Percentiles rank a stretch among this genome's conserved stretches.
These are phyloP conservation scores for Epichloe coenophiala DNA, from an alignment of 2,329 filamentous ascomycete species.

Conservation along the genomic window DNA sequence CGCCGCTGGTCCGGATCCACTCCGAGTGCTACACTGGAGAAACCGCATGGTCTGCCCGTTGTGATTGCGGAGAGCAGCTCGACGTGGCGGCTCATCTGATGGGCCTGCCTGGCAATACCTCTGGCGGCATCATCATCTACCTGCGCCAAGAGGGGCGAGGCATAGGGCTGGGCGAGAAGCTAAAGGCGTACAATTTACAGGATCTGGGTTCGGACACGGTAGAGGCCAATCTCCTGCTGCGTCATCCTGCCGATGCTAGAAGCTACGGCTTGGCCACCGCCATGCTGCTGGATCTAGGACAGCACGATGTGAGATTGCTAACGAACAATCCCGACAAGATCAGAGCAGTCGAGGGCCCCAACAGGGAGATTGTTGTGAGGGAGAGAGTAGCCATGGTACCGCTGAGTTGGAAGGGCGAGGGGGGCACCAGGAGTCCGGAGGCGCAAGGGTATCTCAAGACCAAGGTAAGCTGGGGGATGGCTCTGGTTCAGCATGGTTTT, in stretches of 20 bases:
- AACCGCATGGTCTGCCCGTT: conserved; percentile 94
- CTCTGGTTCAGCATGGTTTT: background rate
- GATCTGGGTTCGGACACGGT: conserved; percentile 96
- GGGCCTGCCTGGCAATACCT: conserved; percentile 51
- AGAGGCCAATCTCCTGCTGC: conserved; percentile 79
- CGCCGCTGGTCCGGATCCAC: conserved; percentile 81
- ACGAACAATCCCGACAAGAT: conserved; percentile 99
- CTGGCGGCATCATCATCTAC: conserved; percentile 87
- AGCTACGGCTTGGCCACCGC: conserved; percentile 95
- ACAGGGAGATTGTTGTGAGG: conserved; percentile 74
- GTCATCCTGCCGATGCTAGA: conserved; percentile 86
- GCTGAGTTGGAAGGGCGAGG: conserved; percentile 78
- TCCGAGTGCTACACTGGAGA: conserved; percentile 98
- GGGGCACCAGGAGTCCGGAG: conserved; percentile 75
- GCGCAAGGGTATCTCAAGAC: conserved; percentile 90
- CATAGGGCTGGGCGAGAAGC: conserved; percentile 86
- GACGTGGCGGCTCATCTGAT: conserved; percentile 93
- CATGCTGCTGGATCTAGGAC: conserved; percentile 76
- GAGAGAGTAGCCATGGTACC: conserved; percentile 95
- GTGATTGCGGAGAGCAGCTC: conserved; percentile 94
- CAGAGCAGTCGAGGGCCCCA: conserved; percentile 81
- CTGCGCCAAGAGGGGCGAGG: conserved; percentile 90
- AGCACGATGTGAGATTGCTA: conserved; percentile 64
- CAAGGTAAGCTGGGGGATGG: conserved; percentile 49
- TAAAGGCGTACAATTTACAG: conserved; percentile 96